These are phyloP conservation scores for Xylariaceae sp. DNA, from an alignment of 2,329 filamentous ascomycete genomes.

Conservation along the genomic window DNA sequence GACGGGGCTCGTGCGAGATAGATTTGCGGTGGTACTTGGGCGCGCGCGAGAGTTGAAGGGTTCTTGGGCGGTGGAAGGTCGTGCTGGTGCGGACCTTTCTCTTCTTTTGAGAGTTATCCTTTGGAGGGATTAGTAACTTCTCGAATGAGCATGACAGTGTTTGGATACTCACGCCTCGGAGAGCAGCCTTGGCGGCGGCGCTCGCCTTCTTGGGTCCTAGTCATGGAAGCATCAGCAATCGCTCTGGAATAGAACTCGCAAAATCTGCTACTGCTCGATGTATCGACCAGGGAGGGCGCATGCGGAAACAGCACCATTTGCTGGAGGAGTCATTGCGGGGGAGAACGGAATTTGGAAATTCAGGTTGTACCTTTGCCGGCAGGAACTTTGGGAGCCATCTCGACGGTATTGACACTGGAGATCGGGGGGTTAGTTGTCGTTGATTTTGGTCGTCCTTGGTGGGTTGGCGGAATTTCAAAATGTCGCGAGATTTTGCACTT, in stretches of 20 bases:
- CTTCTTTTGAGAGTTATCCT: conserved; percentile 70
- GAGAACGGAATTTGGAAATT: conserved; percentile 4
- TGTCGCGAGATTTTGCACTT: conserved; percentile 9
- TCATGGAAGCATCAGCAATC: conserved; percentile 61
- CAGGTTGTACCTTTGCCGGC: conserved; percentile 46
- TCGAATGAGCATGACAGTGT: neutral
- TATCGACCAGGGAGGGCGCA: conserved; percentile 30
- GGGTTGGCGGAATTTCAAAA: neutral
- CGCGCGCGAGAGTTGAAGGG: conserved; percentile 80
- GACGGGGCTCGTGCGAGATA: conserved; percentile 80
- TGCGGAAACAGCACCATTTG: conserved; percentile 12
- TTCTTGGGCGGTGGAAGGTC: conserved; percentile 98
- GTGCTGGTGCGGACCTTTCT: conserved; percentile 89
- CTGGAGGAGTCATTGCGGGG: conserved; percentile 5
- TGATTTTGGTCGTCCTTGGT: conserved; percentile 5
- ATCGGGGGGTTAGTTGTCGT: conserved; percentile 17
- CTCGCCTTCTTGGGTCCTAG: conserved; percentile 43
- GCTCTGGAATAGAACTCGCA: conserved; percentile 67
- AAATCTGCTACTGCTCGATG: conserved; percentile 71
- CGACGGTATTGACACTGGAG: conserved; percentile 21
- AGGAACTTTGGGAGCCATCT: conserved; percentile 36
- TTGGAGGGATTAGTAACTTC: conserved; percentile 1
- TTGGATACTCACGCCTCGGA: conserved; percentile 77
- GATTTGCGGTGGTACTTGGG: conserved; percentile 98
- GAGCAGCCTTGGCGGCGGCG: conserved; percentile 86